Percentiles rank a stretch among this genome's conserved stretches.
Evolutionary conservation across 2,329 filamentous ascomycete species (phyloP).

Genomic region (Sporothrix pallida): DNA sequence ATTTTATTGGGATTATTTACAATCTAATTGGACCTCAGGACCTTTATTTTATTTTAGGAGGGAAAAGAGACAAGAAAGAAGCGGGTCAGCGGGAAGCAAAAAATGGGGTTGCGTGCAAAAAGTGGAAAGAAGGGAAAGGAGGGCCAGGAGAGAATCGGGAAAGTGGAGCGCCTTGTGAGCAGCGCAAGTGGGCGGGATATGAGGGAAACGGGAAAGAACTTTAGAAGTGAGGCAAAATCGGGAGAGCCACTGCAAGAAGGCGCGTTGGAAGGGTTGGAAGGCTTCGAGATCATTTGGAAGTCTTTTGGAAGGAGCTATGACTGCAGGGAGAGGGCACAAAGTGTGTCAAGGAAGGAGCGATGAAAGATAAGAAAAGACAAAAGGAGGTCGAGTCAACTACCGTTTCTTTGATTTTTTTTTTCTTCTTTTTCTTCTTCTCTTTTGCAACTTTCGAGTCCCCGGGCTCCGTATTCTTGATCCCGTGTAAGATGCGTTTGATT

Average conservation of each 20-base stretch:
- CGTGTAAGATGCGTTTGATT: slow-evolving; percentile 31
- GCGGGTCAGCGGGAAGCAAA: slow-evolving; percentile 32
- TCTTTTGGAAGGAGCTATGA: not conserved
- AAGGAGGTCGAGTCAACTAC: not conserved
- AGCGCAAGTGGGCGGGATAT: not conserved
- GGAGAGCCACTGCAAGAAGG: slow-evolving; percentile 1
- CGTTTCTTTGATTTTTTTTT: not conserved
- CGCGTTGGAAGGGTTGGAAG: slow-evolving; percentile 10
- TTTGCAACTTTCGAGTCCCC: not conserved
- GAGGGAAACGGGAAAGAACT: slow-evolving; percentile 1
- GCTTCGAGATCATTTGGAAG: slow-evolving; percentile 10
- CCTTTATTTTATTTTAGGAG: slow-evolving; percentile 9
- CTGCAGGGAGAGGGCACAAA: not conserved
- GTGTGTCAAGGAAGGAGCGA: not conserved
- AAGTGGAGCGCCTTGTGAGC: slow-evolving; percentile 2
- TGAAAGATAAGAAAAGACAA: not conserved
- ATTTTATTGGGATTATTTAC: not conserved
- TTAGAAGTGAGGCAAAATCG: slow-evolving; percentile 6
- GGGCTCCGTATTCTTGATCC: slow-evolving; percentile 7
- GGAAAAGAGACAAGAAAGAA: slow-evolving; percentile 10
- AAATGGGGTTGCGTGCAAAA: slow-evolving; percentile 4
- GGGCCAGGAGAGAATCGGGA: slow-evolving; percentile 20
- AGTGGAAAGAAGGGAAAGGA: slow-evolving; percentile 1
- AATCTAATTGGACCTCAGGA: not conserved
- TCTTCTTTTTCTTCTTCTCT: not conserved